Evolutionary conservation across 805 yeast genomes (phyloP).

Genomic region (Cyberlindnera americana): DNA sequence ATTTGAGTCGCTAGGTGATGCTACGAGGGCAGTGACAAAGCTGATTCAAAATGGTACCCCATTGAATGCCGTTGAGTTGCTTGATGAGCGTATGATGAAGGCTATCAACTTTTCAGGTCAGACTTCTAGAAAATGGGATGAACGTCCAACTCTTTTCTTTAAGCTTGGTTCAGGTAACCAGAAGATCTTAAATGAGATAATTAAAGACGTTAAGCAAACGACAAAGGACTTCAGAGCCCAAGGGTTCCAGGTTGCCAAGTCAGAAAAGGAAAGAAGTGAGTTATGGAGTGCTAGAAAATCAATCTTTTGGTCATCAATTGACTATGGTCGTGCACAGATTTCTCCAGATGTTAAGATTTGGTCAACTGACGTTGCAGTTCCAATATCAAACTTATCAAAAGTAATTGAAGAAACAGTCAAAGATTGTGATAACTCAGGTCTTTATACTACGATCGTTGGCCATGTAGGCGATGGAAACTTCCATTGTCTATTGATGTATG

Average conservation of each 20-base stretch:
- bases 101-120: constrained; percentile 57
- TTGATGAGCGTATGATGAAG: constrained; percentile 69
- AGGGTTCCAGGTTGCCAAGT: constrained; percentile 55
- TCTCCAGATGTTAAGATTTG: constrained; percentile 50
- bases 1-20: constrained; percentile 65
- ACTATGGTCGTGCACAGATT: constrained; percentile 51
- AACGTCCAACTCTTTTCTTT: constrained; percentile 57
- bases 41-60: constrained; percentile 59
- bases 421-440: constrained; percentile 50
- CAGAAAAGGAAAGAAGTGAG: constrained; percentile 55
- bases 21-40: constrained; percentile 63
- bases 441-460: constrained; percentile 63
- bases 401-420: constrained; percentile 58
- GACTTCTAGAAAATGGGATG: constrained; percentile 50
- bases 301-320: constrained; percentile 62
- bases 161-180: constrained; percentile 53
- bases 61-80: constrained; percentile 68
- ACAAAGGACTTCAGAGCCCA: constrained; percentile 47
- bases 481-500: constrained; percentile 63
- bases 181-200: constrained; percentile 38
- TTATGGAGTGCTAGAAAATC: constrained; percentile 77
- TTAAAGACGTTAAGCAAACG: constrained; percentile 45
- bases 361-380: constrained; percentile 84
- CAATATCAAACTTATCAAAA: constrained; percentile 61
- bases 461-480: constrained; percentile 86